phyloP scores from a whole-genome alignment of 2,329 filamentous ascomycete genomes.

The Apiospora marii region DNA sequence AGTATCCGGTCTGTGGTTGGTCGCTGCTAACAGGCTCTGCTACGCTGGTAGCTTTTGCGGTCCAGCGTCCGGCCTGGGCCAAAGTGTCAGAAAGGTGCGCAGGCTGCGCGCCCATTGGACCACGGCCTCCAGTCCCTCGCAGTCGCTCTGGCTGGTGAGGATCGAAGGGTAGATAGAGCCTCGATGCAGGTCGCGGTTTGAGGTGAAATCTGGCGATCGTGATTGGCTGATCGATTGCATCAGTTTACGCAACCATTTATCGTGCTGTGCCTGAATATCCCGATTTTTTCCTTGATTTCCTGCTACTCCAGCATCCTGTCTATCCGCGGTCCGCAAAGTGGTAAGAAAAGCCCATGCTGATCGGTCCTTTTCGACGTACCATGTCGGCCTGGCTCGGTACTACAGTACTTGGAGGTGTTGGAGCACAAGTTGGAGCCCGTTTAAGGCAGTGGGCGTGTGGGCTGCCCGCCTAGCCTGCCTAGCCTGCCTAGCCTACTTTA shows the following conservation, averaged over 20 bases:
- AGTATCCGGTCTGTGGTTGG: not conserved
- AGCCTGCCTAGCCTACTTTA: not conserved
- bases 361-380: conserved; percentile 34
- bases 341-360: conserved; percentile 21
- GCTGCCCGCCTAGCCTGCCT: not conserved
- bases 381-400: conserved; percentile 34
- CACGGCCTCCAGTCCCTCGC: not conserved
- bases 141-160: not conserved
- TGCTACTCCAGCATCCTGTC: not conserved
- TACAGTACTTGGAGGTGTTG: not conserved
- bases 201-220: not conserved
- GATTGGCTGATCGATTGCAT: not conserved
- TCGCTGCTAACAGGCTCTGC: not conserved
- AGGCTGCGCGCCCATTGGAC: not conserved
- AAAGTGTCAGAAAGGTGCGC: not conserved
- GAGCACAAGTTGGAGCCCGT: not conserved
- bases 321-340: conserved; percentile 15
- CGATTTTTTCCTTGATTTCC: conserved; percentile 8
- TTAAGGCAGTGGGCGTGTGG: not conserved
- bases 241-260: not conserved
- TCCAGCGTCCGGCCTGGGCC: not conserved
- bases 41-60: not conserved
- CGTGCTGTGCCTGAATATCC: conserved; percentile 11
- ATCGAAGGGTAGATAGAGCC: not conserved
- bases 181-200: not conserved